Evolutionary conservation across 495 filamentous ascomycete species (phyloP), one percentile per base, ranked within the genome.

Genomic region (Aspergillus incahuasiensis): DNA sequence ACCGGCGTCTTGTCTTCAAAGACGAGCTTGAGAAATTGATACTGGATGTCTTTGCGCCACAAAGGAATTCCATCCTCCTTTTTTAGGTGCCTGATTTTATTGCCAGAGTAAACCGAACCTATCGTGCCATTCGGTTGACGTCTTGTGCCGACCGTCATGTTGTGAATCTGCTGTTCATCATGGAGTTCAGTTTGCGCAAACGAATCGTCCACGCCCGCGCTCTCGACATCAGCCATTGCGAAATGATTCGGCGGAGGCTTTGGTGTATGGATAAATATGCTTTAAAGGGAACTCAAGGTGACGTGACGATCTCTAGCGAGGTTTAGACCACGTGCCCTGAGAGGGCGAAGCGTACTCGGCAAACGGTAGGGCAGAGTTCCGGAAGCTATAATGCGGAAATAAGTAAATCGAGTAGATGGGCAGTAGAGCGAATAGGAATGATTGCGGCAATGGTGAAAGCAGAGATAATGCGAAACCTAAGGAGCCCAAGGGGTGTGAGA

Each of bases 1-100:
- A 89, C 90, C n/a, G 75, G 75, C 12, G 80, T 82, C 52, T 88
- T 79, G 68, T 97, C 84, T 65, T 96, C 87, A 71, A 98, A 98
- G 61, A 97, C 89, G 51, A 86, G 81, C 63, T 84, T 86, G 54
- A 98, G 82, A 61, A 98, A 98, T 64, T 97, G 90, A 69, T 91
- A 92, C 68, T 98, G 94, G 42, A 98, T 98, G 71, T 98, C 94
- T 69, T 89, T 91, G 67, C 94, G 82, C 94, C 94, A 98, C 7
- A 98, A 79, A 12, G 94, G 95, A 42, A 95, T 88, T 57, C 94
- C 94, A 70, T 98, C 94, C 48, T 96, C 91, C 67, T 97, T 97
- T 76, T 98, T 98, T 41, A 98, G 76, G 68, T 97, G 92, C 52
- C 88, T 77, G 34, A 98, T 95, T 74, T 97, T 97, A 66, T 89